These are phyloP conservation scores for Brassica incana DNA, from an alignment of 345 rosid genomes.

Conservation along the genomic window DNA sequence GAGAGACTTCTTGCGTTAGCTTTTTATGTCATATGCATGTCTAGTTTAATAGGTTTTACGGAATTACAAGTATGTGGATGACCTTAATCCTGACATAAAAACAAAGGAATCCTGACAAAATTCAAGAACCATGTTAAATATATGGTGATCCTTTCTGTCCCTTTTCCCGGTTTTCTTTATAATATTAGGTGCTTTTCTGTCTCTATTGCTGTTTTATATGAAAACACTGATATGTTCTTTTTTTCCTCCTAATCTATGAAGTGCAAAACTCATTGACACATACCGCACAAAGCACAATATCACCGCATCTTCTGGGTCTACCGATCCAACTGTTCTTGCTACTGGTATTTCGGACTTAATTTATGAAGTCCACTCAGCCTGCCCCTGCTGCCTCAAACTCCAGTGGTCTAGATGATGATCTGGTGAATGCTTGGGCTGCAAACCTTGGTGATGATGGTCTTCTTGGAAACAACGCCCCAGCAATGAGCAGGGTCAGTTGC, in stretches of 20 bases:
- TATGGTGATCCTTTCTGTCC: constrained; percentile 15
- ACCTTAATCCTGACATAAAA: neutral
- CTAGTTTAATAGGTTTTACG: neutral
- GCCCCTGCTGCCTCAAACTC: constrained; percentile 70
- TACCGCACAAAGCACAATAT: constrained; percentile 89
- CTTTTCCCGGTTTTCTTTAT: neutral
- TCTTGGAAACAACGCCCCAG: constrained; percentile 82
- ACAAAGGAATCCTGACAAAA: neutral
- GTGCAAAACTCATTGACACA: constrained; percentile 85
- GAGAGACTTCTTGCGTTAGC: neutral
- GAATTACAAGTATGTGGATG: neutral
- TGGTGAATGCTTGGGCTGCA: constrained; percentile 99
- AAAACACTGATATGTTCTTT: neutral
- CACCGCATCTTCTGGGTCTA: constrained; percentile 78
- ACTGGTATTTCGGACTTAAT: constrained; percentile 93
- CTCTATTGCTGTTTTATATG: neutral
- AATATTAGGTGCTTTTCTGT: constrained; percentile 3
- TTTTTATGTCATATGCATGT: constrained; percentile 15
- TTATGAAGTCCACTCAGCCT: constrained; percentile 84
- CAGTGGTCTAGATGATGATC: constrained; percentile 89
- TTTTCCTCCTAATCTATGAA: constrained; percentile 33
- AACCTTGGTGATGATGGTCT: constrained; percentile 96
- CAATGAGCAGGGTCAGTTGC: constrained; percentile 81
- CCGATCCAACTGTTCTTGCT: constrained; percentile 85
- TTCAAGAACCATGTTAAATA: constrained; percentile 14